phyloP scores from a whole-genome alignment of 1,284 basidiomycete species.

The Ganoderma boninense region DNA sequence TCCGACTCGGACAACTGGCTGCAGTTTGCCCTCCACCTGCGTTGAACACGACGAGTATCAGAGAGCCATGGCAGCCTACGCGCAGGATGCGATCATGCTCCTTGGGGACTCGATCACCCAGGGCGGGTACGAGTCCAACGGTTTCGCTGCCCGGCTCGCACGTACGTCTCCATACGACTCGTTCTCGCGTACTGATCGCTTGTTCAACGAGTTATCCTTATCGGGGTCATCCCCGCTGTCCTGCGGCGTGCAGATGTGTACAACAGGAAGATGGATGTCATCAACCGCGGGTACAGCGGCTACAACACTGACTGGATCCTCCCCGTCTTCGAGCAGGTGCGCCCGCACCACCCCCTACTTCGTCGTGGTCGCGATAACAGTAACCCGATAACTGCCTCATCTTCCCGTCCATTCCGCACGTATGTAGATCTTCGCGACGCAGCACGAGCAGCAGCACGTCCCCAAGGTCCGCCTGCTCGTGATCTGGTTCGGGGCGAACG shows the following conservation, averaged over 20 bases:
- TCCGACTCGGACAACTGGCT: background rate
- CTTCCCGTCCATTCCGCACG: background rate
- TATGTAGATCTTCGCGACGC: conserved; percentile 62
- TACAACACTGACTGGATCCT: conserved; percentile 89
- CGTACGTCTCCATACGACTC: conserved; percentile 50
- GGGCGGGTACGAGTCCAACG: conserved; percentile 63
- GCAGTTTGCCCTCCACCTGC: background rate
- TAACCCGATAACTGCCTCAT: background rate
- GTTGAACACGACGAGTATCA: background rate
- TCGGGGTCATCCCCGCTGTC: background rate
- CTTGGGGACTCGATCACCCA: conserved; percentile 84
- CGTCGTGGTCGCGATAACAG: background rate
- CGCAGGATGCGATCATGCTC: conserved; percentile 73
- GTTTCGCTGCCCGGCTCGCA: conserved; percentile 69
- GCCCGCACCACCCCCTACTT: conserved; percentile 16
- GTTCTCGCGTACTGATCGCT: background rate
- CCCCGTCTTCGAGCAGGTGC: conserved; percentile 79
- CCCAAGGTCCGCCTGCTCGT: conserved; percentile 77
- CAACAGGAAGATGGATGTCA: conserved; percentile 79
- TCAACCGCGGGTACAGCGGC: conserved; percentile 83
- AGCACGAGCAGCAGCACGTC: conserved; percentile 54
- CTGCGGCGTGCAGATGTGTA: conserved; percentile 64
- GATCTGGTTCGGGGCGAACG: conserved; percentile 93
- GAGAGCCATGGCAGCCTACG: conserved; percentile 58
- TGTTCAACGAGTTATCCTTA: background rate